phyloP scores from a whole-genome alignment of 1,284 basidiomycete genomes.

The Paramarasmius palmivorus region DNA sequence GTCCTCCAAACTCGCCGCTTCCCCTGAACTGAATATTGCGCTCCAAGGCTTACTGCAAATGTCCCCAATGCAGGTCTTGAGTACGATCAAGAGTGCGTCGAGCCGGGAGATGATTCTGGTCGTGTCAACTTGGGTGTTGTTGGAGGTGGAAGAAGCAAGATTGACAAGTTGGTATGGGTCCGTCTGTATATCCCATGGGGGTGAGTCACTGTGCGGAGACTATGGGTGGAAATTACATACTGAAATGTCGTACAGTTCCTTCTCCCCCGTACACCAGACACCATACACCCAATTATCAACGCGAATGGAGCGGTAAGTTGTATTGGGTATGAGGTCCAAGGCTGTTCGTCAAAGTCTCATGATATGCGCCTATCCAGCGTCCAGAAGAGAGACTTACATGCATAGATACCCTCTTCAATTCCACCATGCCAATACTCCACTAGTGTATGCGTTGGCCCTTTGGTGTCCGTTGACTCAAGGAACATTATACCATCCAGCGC shows the following conservation, averaged over 20 bases:
- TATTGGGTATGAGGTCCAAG: not conserved
- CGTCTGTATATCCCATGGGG: too few relatives aligned
- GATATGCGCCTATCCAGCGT: too few relatives aligned
- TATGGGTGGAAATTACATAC: not conserved
- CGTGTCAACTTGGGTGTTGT: too few relatives aligned
- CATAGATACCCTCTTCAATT: slow-evolving; percentile 2
- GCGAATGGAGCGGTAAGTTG: slow-evolving; percentile 5
- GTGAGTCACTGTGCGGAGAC: too few relatives aligned
- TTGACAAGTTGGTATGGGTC: slow-evolving; percentile 6
- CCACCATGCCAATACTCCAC: slow-evolving; percentile 7
- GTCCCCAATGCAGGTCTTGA: too few relatives aligned
- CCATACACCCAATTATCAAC: slow-evolving; percentile 7
- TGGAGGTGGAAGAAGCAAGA: too few relatives aligned
- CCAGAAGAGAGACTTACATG: not conserved
- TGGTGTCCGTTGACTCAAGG: too few relatives aligned
- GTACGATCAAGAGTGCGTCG: too few relatives aligned
- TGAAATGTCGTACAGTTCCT: slow-evolving; percentile 2
- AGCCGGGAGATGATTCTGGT: too few relatives aligned
- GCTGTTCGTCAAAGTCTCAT: not conserved
- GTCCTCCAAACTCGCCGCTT: too few relatives aligned
- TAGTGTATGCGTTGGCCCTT: not conserved
- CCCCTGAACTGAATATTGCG: too few relatives aligned
- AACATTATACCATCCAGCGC: not conserved
- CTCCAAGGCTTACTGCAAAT: too few relatives aligned
- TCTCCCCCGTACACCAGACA: slow-evolving; percentile 6